Evolutionary conservation across 2,329 filamentous ascomycete species (phyloP).

Genomic region (Sporothrix pseudoabietina): DNA sequence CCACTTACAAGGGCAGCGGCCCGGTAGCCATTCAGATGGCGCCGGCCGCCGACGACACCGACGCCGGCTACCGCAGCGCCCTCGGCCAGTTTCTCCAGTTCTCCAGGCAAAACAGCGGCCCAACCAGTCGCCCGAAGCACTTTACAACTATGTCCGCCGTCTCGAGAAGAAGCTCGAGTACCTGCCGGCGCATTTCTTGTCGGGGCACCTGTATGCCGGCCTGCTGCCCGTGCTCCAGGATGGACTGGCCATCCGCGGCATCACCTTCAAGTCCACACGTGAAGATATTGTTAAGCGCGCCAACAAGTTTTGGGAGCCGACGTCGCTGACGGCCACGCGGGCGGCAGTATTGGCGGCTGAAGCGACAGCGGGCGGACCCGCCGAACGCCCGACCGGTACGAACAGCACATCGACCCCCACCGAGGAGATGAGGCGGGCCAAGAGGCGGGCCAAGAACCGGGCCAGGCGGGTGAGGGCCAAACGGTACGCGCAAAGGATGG

Average conservation of each 20-base stretch:
- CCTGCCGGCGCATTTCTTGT: slow-evolving; percentile 1
- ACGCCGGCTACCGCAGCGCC: not conserved
- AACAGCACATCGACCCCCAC: not conserved
- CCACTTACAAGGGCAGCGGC: not conserved
- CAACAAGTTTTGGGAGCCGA: not conserved
- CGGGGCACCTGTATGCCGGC: not conserved
- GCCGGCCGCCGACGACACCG: not conserved
- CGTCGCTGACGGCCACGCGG: not conserved
- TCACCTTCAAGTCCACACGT: not conserved
- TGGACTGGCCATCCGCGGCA: not conserved
- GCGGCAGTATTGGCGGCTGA: not conserved
- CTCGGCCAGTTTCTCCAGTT: not conserved
- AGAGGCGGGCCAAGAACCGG: not conserved
- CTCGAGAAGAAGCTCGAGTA: slow-evolving; percentile 4
- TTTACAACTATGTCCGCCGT: not conserved
- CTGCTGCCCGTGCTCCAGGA: not conserved
- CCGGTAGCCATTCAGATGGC: not conserved
- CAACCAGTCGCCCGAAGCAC: not conserved
- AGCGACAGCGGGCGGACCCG: not conserved
- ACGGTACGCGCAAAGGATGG: not conserved
- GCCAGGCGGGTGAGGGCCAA: not conserved
- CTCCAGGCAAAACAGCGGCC: not conserved
- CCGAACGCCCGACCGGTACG: not conserved
- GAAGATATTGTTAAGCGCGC: slow-evolving; percentile 4
- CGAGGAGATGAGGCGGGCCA: not conserved